Evolutionary conservation across 768 basidiomycete genomes (phyloP), one percentile per base, ranked within the genome.

Genomic region (Xerocomellus chrysenteron): DNA sequence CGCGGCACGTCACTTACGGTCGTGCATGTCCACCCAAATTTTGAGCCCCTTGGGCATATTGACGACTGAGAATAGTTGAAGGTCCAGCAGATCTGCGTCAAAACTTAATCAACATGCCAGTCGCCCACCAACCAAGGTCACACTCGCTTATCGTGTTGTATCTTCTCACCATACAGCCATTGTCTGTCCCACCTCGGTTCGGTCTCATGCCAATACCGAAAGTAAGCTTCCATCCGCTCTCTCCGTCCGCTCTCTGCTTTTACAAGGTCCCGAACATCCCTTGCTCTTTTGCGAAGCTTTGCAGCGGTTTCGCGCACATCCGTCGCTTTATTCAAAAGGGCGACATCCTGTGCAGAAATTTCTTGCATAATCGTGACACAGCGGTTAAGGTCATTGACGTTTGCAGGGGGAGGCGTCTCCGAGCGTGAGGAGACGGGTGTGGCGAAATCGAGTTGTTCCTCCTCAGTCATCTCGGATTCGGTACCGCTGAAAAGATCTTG

Each of bases 211-310:
- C 72, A 73, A 35, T 69, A 63, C 32, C 54, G 51, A 37, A 66
- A 73, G 26, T 60, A 72, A 9, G 56, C 32, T 19, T 71, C 64
- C 61, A 73, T 64, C 14, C 71, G 55, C 43, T 64, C 63, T 48
- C 67, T 55, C 14, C 71, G 58, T 16, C 59, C 68, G 30, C 14
- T 53, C 52, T 71, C 68, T 0, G 60, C 66, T 46, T 62, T 61
- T 1, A 61, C 59, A 9, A 66, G 57, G 4, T 64, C 62, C 11
- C 70, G 65, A 26, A 65, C 40, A n/a, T 65, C 60, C 42, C 60
- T 60, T 11, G 60, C 68, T 37, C 53, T 62, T 35, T 62, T 60
- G 30, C 60, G 57, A 11, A 69, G 53, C 30, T 51, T 57, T 19
- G 55, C 61, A 14, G 66, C 70, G 6, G 43, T 49, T 10, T 65